Evolutionary conservation across 495 filamentous ascomycete species (phyloP), one percentile per base, ranked within the genome.

Genomic region (Podospora pseudoanserina): DNA sequence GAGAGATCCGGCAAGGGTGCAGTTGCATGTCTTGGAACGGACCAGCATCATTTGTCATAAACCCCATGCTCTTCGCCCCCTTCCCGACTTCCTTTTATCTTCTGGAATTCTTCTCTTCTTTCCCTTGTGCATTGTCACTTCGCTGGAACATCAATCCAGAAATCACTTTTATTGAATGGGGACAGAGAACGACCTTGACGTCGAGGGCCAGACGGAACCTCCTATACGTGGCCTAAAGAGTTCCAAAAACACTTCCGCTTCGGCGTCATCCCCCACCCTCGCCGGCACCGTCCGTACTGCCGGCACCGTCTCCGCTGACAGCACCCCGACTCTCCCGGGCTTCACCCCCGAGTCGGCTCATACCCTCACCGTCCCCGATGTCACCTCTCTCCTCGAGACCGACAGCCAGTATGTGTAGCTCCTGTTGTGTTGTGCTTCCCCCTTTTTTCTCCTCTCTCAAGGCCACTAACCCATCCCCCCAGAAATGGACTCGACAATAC

Each of bases 171-270:
- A 74, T 75, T 82, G 80, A 82, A 82, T 82, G 80, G 80, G 80
- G 76, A 79, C 79, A 80, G 80, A 79, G 79, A 80, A 75, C 72
- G 78, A 79, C 65, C 70, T 73, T 74, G 74, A 73, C 74, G 80
- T 81, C 79, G 80, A 82, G 79, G 80, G 76, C 76, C 80, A 80
- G 80, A 80, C 80, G 77, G 80, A 82, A 74, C 80, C 80, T 79
- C 80, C 80, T 82, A 82, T 82, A 82, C 75, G 80, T 79, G 77
- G 77, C 76, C 71, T 76, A 62, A 78, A 71, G 70, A 64, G 76
- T 77, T 75, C 78, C 70, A 67, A 65, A 73, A 64, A 65, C 55
- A 30, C 71, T 65, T 68, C 70, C 30, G 30, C 68, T n/a, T 68
- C 67, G 60, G 68, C 66, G 19, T 69, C 68, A 44, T 74, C 71